Conservation (phyloP, 495 filamentous ascomycete genomes). For the Letharia lupina region DNA sequence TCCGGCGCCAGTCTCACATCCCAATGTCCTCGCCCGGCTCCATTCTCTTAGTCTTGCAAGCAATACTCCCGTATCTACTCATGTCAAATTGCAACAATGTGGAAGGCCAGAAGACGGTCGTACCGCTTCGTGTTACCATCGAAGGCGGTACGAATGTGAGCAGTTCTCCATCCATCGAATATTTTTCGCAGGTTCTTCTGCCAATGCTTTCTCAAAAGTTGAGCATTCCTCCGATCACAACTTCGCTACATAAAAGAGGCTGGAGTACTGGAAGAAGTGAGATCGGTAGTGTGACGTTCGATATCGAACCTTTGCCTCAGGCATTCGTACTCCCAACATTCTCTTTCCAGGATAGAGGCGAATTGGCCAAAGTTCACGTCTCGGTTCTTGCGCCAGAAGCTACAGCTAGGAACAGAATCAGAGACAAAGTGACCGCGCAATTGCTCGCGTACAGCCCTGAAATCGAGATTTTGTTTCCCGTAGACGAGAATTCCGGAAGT, state of each 20-base stretch:
- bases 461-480: constrained; percentile 42
- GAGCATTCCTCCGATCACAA: constrained; percentile 50
- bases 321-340: constrained; percentile 40
- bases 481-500: constrained; percentile 51
- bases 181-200: constrained; percentile 64
- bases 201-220: constrained; percentile 53
- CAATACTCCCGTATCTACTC: constrained; percentile 69
- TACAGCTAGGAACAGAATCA: constrained; percentile 6
- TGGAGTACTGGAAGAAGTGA: constrained; percentile 54
- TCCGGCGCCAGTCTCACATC: constrained; percentile 27
- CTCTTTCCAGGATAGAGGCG: constrained; percentile 37
- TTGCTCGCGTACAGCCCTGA: constrained; percentile 30
- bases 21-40: constrained; percentile 31
- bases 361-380: constrained; percentile 50
- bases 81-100: constrained; percentile 9
- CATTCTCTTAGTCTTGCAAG: constrained; percentile 69
- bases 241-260: constrained; percentile 51
- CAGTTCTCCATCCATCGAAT: constrained; percentile 66
- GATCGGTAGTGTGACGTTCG: constrained; percentile 53
- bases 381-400: constrained; percentile 47
- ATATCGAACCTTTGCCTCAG: constrained; percentile 43
- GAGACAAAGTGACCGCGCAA: constrained; percentile 15
- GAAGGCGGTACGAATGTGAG: constrained; percentile 72
- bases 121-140: constrained; percentile 45
- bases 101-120: not conserved